Conservation (phyloP, 345 rosid species). For the Cardamine occulta region DNA sequence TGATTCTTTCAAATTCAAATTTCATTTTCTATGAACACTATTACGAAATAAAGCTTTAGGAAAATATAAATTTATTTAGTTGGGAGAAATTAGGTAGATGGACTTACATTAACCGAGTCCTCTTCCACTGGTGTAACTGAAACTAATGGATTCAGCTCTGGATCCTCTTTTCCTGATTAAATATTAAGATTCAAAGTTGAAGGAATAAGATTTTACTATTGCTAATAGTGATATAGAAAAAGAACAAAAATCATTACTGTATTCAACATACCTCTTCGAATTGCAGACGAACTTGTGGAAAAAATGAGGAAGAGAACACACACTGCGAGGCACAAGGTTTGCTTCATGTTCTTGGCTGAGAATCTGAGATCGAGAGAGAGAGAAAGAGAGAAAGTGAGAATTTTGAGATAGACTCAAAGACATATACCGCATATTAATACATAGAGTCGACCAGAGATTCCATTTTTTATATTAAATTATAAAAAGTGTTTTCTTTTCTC, state of each 20-base stretch:
- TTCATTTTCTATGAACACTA: background rate
- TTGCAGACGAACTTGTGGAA: slow-evolving; percentile 48
- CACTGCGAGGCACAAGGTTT: slow-evolving; percentile 35
- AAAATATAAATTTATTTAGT: background rate
- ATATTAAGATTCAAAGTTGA: background rate
- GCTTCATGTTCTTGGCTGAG: slow-evolving; percentile 53
- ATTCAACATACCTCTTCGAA: slow-evolving; percentile 39
- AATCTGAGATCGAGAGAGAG: slow-evolving; percentile 9
- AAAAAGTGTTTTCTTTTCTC: background rate
- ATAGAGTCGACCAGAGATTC: slow-evolving; percentile 17
- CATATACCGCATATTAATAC: slow-evolving; percentile 22
- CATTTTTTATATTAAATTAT: background rate
- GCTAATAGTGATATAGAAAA: background rate
- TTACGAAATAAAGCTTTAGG: background rate
- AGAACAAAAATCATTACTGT: slow-evolving; percentile 29
- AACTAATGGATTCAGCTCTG: slow-evolving; percentile 42
- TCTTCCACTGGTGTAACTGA: slow-evolving; percentile 38
- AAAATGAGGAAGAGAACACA: slow-evolving; percentile 49
- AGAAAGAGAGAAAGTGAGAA: background rate
- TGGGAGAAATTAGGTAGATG: background rate
- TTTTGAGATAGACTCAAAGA: background rate
- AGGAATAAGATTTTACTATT: background rate
- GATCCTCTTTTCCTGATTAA: slow-evolving; percentile 45
- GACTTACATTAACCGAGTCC: slow-evolving; percentile 44
- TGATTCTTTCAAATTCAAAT: background rate